Evolutionary conservation across 2,329 filamentous ascomycete genomes (phyloP).

Genomic region (Pseudogymnoascus sp.): DNA sequence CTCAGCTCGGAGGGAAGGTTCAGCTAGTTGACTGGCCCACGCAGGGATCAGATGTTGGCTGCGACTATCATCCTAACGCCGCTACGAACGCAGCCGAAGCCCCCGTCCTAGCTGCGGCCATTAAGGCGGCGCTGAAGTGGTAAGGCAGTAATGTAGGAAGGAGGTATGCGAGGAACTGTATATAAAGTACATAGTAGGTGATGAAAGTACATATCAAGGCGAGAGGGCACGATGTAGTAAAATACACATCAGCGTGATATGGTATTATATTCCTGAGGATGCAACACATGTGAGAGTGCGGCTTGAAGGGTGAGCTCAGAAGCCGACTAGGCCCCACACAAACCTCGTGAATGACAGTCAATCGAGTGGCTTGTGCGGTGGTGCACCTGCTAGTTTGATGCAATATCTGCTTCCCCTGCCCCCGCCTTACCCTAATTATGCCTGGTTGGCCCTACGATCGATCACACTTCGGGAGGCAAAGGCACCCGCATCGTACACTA

Average conservation of each 20-base stretch:
- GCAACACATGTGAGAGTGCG: background rate
- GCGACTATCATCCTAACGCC: conserved; percentile 37
- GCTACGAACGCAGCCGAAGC: conserved; percentile 31
- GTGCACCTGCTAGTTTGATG: background rate
- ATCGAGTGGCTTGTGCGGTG: background rate
- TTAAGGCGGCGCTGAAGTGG: conserved; percentile 17
- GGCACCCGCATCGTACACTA: background rate
- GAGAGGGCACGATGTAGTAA: background rate
- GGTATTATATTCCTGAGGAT: background rate
- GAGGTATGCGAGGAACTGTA: background rate
- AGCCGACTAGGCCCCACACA: background rate
- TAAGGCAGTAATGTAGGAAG: background rate
- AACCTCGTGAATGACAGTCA: background rate
- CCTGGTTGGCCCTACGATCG: background rate
- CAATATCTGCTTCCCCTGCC: background rate
- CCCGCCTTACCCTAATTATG: background rate
- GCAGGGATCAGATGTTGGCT: conserved; percentile 35
- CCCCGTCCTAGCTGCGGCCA: conserved; percentile 25
- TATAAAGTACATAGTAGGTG: background rate
- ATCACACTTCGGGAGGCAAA: background rate
- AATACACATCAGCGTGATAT: background rate
- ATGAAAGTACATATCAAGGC: background rate
- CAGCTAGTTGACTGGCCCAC: conserved; percentile 37
- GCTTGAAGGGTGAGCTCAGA: background rate
- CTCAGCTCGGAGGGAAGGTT: conserved; percentile 27